phyloP scores from a whole-genome alignment of 73 alveolate species.

The Blepharisma japonicum region DNA sequence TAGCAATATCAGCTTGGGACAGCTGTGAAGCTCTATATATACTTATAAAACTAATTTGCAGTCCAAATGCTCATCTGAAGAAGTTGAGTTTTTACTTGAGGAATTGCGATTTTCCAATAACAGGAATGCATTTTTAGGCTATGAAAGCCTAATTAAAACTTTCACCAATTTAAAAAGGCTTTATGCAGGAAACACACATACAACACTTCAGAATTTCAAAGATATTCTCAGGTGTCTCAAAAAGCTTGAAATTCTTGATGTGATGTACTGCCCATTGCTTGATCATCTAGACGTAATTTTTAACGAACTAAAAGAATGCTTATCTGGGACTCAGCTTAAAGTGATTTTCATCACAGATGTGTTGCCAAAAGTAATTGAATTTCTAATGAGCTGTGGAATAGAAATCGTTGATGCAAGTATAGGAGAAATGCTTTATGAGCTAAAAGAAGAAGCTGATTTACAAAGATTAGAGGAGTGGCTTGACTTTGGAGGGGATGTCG shows the following conservation, averaged over 20 bases:
- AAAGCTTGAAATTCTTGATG: neutral
- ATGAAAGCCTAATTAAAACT: neutral
- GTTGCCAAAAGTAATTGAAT: neutral
- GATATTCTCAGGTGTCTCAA: neutral
- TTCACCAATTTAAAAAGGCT: neutral
- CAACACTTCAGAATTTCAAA: neutral
- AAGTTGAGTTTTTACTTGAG: neutral
- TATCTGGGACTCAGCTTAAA: neutral
- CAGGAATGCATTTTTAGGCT: neutral
- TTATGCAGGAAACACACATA: constrained; percentile 18
- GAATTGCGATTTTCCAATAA: constrained; percentile 12
- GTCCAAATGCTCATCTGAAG: neutral
- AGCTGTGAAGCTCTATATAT: neutral
- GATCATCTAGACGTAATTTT: neutral
- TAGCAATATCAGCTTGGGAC: neutral
- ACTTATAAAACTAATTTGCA: neutral
- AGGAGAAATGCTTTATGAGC: neutral
- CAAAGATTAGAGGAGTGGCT: constrained; percentile 8
- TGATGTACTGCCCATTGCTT: neutral
- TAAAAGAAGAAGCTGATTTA: neutral
- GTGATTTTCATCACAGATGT: neutral
- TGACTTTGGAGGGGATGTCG: neutral
- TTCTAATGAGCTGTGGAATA: neutral
- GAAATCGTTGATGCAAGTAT: neutral
- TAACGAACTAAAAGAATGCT: neutral